Base-by-base conservation (phyloP, 148 eudicot genomes). In the Camellia lanceoleosa region DNA sequence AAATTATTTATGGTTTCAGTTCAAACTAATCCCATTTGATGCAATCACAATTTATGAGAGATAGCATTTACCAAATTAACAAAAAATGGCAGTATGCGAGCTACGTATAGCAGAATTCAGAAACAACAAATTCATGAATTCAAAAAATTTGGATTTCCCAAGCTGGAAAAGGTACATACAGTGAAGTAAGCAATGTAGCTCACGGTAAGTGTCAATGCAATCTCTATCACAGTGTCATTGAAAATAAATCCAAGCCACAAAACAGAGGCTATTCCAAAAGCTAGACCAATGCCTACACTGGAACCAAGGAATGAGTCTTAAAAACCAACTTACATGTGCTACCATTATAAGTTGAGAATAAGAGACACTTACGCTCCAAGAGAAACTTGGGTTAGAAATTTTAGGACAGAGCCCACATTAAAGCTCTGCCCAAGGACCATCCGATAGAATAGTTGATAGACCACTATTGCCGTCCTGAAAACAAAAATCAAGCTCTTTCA, bases 191-290 rank as follows among this genome's bases (percentile, higher is more conserved):
- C 99, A 84, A 92, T 73, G 84, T 96, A 96, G 97, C 98, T 96
- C 83, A 96, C 94, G 15, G 99, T 89, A 86, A 96, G 87, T 30
- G 99, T 96, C 88, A 96, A 82, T 3, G 98, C 67, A 81, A 96
- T 96, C 84, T 96, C 99, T 78, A 96, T 96, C 55, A 92, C 92
- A 43, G 97, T 92, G 87, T 96, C 99, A 85, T 90, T 96, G 88
- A 96, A 96, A 71, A 96, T 92, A 78, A 87, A 92, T 61, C 98
- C 95, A 82, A 96, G 97, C 99, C 99, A 96, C 85, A 93, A 82
- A 52, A 93, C 93, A 58, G 99, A 93, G 56, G 85, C 91, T 79
- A 91, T 80, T 78, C 99, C 99, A 71, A 93, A 93, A 56, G 97
- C 98, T 79, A 96, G 82, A 85, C 99, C 99, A 56, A 92, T 86